phyloP scores from a whole-genome alignment of 139 green algal species.

The Chlorella sp. region DNA sequence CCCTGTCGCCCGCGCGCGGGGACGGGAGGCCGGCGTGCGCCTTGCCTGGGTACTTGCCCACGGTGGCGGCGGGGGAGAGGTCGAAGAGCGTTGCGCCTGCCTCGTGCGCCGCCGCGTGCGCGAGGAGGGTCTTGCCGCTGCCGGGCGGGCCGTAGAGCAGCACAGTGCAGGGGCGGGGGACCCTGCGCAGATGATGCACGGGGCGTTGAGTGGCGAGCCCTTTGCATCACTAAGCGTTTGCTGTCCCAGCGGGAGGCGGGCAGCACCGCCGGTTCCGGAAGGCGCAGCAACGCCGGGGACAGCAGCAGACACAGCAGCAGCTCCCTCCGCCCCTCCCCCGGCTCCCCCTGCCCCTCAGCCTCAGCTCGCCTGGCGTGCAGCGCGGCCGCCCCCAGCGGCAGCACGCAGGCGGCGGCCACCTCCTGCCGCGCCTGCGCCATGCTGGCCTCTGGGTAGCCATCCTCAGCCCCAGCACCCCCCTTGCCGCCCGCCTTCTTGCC shows the following conservation, averaged over 20 bases:
- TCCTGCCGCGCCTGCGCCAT: constrained; percentile 74
- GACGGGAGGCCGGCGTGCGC: no score
- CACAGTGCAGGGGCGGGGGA: constrained; percentile 46
- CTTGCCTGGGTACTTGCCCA: constrained; percentile 87
- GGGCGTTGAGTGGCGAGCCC: no score
- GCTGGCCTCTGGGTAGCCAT: constrained; percentile 55
- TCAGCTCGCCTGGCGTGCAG: constrained; percentile 7
- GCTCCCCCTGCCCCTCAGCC: not conserved
- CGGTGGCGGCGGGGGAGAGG: constrained; percentile 78
- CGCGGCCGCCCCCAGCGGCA: constrained; percentile 68
- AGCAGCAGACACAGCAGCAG: not conserved
- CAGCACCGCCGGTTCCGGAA: no score
- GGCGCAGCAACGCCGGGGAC: not conserved
- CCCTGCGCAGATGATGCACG: no score
- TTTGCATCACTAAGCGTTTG: no score
- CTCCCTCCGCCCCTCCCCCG: not conserved
- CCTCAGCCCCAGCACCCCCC: not conserved
- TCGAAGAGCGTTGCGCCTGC: constrained; percentile 83
- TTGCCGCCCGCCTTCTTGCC: not conserved
- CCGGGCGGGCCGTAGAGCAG: constrained; percentile 81
- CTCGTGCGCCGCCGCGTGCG: constrained; percentile 61
- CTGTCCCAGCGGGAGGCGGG: no score
- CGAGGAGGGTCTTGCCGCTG: constrained; percentile 86
- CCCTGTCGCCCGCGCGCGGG: no score
- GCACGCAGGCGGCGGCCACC: constrained; percentile 80